phyloP scores from a whole-genome alignment of 2,329 filamentous ascomycete genomes.

The Aspergillus tubingensis region DNA sequence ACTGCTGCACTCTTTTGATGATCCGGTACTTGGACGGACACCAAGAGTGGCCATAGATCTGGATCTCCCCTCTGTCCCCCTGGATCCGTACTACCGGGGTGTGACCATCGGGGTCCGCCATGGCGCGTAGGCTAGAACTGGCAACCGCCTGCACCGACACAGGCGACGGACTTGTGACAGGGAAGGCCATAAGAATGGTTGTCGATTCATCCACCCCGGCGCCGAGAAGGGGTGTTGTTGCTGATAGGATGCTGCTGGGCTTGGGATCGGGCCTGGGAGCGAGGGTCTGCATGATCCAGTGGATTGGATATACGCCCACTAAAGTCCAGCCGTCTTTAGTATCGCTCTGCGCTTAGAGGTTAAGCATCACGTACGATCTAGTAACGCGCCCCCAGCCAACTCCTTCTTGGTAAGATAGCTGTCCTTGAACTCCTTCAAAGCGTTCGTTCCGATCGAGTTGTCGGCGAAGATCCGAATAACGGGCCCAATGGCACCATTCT shows the following conservation, averaged over 20 bases:
- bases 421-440: background rate
- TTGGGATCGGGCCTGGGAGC: background rate
- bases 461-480: background rate
- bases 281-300: background rate
- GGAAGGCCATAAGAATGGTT: background rate
- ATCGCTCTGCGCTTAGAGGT: no score
- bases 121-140: background rate
- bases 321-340: background rate
- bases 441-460: background rate
- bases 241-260: background rate
- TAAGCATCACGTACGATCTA: background rate
- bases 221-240: background rate
- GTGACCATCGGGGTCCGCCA: background rate
- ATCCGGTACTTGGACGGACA: background rate
- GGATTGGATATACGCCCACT: background rate
- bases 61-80: background rate
- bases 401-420: background rate
- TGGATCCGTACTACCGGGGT: background rate
- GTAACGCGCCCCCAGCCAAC: background rate
- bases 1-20: background rate
- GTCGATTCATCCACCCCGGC: background rate
- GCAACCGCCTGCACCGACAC: background rate
- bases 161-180: no score
- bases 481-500: background rate
- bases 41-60: background rate